Evolutionary conservation across 805 yeast genomes (phyloP).

Genomic region (Barnettozyma sucrosica): DNA sequence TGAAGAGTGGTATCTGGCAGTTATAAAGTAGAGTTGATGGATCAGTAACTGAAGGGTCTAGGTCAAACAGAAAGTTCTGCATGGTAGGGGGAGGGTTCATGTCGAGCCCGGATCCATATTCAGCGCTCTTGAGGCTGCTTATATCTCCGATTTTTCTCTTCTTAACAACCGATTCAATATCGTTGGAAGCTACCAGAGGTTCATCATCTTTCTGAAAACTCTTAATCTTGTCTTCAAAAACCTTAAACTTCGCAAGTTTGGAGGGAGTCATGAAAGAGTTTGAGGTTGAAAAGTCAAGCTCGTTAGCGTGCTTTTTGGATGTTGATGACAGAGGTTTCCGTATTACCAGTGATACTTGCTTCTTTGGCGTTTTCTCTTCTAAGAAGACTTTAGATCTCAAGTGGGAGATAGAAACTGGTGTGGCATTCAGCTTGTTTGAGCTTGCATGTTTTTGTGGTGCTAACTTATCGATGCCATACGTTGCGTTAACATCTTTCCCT

Average conservation of each 20-base stretch:
- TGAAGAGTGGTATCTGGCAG: slow-evolving; percentile 15
- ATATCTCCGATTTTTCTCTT: slow-evolving; percentile 1
- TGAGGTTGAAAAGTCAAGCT: neutral
- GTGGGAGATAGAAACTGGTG: neutral
- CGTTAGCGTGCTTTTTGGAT: neutral
- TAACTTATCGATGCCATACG: neutral
- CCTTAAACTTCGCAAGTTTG: neutral
- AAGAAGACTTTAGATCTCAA: neutral
- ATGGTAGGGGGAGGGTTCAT: neutral
- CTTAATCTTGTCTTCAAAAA: slow-evolving; percentile 3
- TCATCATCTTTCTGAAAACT: neutral
- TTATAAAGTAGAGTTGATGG: slow-evolving; percentile 6
- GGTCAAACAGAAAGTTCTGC: slow-evolving; percentile 4
- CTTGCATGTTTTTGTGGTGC: neutral
- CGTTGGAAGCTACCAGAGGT: neutral
- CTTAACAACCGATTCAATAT: neutral
- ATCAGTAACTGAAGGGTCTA: slow-evolving; percentile 3
- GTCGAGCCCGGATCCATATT: neutral
- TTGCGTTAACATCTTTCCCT: neutral
- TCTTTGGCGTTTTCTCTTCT: neutral
- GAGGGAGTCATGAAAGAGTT: neutral
- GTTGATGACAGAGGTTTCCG: neutral
- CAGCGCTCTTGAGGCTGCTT: neutral
- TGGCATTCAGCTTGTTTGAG: neutral
- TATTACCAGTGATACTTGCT: neutral